Conservation (phyloP, 2,329 filamentous ascomycete species). For the Cyphellophora attinorum region DNA sequence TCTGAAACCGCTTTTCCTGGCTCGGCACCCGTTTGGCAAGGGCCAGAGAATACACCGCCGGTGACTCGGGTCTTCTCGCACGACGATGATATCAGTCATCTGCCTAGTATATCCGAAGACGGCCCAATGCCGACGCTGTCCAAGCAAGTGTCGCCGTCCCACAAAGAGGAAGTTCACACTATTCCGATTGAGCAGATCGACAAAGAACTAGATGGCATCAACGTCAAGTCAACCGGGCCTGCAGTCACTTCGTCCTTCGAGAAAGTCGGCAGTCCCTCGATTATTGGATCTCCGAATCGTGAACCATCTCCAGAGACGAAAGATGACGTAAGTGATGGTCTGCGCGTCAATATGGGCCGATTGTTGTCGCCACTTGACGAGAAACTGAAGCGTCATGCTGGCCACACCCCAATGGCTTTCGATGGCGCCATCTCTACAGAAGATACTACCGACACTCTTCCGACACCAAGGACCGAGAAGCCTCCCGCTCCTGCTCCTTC, state of each 20-base stretch:
- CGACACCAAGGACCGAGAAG: constrained; percentile 21
- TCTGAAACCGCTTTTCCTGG: constrained; percentile 8
- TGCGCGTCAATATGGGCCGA: constrained; percentile 14
- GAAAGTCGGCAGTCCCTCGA: constrained; percentile 32
- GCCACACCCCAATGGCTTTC: constrained; percentile 35
- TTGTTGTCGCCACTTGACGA: constrained; percentile 27
- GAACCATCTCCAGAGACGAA: constrained; percentile 1
- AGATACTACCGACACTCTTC: constrained; percentile 13
- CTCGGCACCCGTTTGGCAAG: constrained; percentile 32
- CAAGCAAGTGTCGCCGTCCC: constrained; percentile 23
- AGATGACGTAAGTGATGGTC: constrained; percentile 24
- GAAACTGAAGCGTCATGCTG: constrained; percentile 31
- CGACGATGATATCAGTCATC: constrained; percentile 20
- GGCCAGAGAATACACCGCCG: constrained; percentile 27
- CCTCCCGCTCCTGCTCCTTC: constrained; percentile 25
- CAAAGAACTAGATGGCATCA: constrained; percentile 36
- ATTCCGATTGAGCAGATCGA: constrained; percentile 37
- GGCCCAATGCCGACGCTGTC: constrained; percentile 27
- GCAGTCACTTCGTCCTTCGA: constrained; percentile 33
- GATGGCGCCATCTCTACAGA: constrained; percentile 25
- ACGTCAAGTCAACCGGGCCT: constrained; percentile 31
- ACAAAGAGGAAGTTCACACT: constrained; percentile 17
- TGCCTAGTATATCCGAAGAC: constrained; percentile 23
- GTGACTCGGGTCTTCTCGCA: constrained; percentile 34
- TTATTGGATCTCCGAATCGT: constrained; percentile 14